phyloP scores from a whole-genome alignment of 1,284 basidiomycete genomes.

The Coriolopsis trogii region DNA sequence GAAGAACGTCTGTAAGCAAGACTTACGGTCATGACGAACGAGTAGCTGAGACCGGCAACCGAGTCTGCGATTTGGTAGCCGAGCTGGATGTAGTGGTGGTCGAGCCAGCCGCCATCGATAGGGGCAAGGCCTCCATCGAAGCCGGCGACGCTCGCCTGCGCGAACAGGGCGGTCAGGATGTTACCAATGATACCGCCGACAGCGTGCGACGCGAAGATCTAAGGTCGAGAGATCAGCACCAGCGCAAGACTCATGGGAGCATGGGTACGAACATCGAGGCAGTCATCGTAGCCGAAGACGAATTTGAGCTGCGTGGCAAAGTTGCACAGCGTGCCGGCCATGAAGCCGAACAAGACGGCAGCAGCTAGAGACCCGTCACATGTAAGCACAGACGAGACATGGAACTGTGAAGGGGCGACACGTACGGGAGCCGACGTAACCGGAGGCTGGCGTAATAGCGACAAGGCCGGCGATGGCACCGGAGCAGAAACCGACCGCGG shows the following conservation, averaged over 20 bases:
- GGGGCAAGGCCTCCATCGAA: constrained; percentile 71
- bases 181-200: constrained; percentile 91
- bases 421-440: constrained; percentile 82
- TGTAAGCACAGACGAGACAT: constrained; percentile 7
- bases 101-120: constrained; percentile 90
- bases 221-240: neutral
- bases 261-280: constrained; percentile 66
- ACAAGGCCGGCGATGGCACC: constrained; percentile 92
- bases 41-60: constrained; percentile 72
- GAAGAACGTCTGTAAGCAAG: too few relatives aligned
- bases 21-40: constrained; percentile 80
- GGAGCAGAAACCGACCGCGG: constrained; percentile 94
- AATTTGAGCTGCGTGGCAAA: constrained; percentile 96
- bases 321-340: constrained; percentile 87
- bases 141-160: constrained; percentile 80
- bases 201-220: constrained; percentile 90
- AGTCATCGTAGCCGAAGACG: constrained; percentile 72
- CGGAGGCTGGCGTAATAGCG: constrained; percentile 91
- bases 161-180: constrained; percentile 86
- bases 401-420: constrained; percentile 10
- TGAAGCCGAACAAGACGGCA: constrained; percentile 82
- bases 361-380: constrained; percentile 55
- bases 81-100: constrained; percentile 83
- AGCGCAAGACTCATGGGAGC: neutral
- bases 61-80: constrained; percentile 90